Conservation (phyloP, 176 grass and related monocot genomes). For the Aegilops umbellulata region DNA sequence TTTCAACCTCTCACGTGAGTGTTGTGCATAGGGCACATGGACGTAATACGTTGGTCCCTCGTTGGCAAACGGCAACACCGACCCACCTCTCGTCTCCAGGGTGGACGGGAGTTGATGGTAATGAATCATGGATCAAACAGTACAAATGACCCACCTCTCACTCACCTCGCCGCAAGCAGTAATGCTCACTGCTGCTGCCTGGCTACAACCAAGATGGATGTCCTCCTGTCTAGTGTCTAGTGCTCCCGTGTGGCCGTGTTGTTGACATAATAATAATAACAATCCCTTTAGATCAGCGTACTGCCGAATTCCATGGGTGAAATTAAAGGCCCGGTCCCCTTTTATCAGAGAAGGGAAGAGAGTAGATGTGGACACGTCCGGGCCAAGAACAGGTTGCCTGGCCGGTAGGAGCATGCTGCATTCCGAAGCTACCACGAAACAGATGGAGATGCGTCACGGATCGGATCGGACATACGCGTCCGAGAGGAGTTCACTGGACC, state of each 20-base stretch:
- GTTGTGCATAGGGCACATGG: conserved; percentile 15
- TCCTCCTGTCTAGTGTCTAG: not conserved
- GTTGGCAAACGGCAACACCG: not conserved
- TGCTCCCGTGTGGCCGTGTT: no score
- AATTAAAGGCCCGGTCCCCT: no score
- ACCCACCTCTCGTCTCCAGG: not conserved
- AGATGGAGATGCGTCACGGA: not conserved
- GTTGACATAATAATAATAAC: no score
- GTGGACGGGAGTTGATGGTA: not conserved
- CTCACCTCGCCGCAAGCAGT: not conserved
- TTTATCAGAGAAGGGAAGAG: no score
- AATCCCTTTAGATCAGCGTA: no score
- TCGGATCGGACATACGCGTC: not conserved
- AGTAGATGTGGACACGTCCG: conserved; percentile 11
- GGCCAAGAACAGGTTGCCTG: conserved; percentile 9
- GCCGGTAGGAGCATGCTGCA: conserved; percentile 10
- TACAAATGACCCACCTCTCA: not conserved
- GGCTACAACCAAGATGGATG: not conserved
- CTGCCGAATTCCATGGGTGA: no score
- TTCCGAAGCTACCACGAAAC: conserved; percentile 3
- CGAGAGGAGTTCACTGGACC: not conserved
- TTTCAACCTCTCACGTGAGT: not conserved
- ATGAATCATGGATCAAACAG: not conserved
- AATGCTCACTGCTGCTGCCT: not conserved
- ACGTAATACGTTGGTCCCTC: not conserved